Evolutionary conservation across 495 filamentous ascomycete genomes (phyloP), one percentile per base, ranked within the genome.

Genomic region (Xylaria intraflava): DNA sequence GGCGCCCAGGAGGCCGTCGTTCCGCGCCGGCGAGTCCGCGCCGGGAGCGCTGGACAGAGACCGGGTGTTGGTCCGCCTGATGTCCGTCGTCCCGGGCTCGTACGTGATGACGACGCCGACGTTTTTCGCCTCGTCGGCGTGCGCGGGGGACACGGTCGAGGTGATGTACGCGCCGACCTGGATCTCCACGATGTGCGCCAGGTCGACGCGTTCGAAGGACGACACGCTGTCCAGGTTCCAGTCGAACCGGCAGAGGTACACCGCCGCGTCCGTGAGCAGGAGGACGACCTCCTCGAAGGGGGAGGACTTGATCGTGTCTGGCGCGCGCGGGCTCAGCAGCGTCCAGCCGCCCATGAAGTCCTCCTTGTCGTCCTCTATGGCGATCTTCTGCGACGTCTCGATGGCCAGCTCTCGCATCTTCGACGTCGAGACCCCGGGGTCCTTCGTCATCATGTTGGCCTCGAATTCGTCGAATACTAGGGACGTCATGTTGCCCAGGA

Each of bases 391-490:
- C 58, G 83, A 87, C 1, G 83, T 85, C 55, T 95, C 91, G 54
- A 98, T 91, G 24, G 93, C 92, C 51, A 87, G 86, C 64, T 94
- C 84, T 12, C 93, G 80, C 58, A 96, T 79, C 57, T 84, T 89
- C 31, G 80, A 76, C 65, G 95, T 81, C 0, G 89, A 92, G 16
- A 96, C 82, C 0, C 87, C 89, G 14, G 90, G 90, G 60, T 98
- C 93, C 20, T 84, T 83, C 45, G 81, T 87, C 77, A 89, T 90
- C 76, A 98, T 84, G 58, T 87, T 85, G 2, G 84, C 79, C 64
- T 95, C 88, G 59, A 96, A 98, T 48, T 98, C 93, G 44, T 86
- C 83, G 58, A 96, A 96, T 6, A 95, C 87, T 14, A 81, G 74
- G 1, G 80, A 79, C 0, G 86, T 86, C 16, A 93, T 89, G 55